A percentile compares a stretch with the other conserved stretches of the same genome.
phyloP scores from a whole-genome alignment of 305 asterid genomes.

The Fraxinus paxiana region DNA sequence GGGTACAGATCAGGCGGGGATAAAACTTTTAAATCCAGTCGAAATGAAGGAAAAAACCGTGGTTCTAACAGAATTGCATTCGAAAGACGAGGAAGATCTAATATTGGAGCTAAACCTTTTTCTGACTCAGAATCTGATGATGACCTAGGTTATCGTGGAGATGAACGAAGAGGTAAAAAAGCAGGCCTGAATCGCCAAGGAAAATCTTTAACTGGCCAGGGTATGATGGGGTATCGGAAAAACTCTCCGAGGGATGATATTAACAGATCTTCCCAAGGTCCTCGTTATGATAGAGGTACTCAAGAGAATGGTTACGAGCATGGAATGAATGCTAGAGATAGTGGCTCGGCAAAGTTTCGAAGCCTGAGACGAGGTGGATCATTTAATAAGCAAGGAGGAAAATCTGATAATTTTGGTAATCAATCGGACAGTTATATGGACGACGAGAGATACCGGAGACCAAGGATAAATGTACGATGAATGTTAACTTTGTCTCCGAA shows the following conservation, averaged over 20 bases:
- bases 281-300: constrained; percentile 30
- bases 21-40: constrained; percentile 34
- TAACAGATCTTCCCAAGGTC: constrained; percentile 35
- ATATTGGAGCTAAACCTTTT: constrained; percentile 24
- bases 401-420: constrained; percentile 31
- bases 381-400: constrained; percentile 41
- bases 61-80: constrained; percentile 32
- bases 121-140: constrained; percentile 47
- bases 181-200: constrained; percentile 27
- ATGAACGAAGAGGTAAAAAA: constrained; percentile 32
- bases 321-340: constrained; percentile 24
- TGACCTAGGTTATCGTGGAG: constrained; percentile 31
- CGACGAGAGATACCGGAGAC: constrained; percentile 47
- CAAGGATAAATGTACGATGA: constrained; percentile 67
- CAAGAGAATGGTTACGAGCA: constrained; percentile 33
- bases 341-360: constrained; percentile 26
- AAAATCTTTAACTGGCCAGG: constrained; percentile 25
- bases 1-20: constrained; percentile 44
- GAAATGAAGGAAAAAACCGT: constrained; percentile 36
- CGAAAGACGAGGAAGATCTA: constrained; percentile 36
- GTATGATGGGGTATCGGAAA: constrained; percentile 23
- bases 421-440: constrained; percentile 44
- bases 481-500: background rate
- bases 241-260: constrained; percentile 30
- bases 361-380: constrained; percentile 39